These are phyloP conservation scores for Phytophthora rubi DNA, from an alignment of 352 stramenopile genomes.

Conservation along the genomic window DNA sequence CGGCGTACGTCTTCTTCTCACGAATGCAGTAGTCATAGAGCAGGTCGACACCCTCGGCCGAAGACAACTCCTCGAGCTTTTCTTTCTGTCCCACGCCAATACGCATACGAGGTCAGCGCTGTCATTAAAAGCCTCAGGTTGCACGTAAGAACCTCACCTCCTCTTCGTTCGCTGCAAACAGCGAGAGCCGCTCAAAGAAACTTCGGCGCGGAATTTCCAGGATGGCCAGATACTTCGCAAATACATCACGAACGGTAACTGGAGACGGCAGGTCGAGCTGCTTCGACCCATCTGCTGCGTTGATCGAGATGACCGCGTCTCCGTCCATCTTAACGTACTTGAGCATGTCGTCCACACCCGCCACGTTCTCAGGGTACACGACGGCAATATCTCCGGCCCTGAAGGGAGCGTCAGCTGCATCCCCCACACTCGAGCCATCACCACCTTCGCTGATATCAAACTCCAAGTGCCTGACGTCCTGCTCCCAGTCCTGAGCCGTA, in stretches of 20 bases:
- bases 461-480: conserved; percentile 85
- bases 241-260: conserved; percentile 67
- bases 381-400: conserved; percentile 73
- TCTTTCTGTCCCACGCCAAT: conserved; percentile 65
- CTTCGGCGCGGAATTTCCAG: conserved; percentile 82
- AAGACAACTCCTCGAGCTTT: conserved; percentile 91
- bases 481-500: conserved; percentile 74
- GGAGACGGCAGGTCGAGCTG: conserved; percentile 64
- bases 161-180: conserved; percentile 82
- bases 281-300: conserved; percentile 47
- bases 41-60: conserved; percentile 88
- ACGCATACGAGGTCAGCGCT: conserved; percentile 11
- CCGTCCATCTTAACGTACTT: conserved; percentile 51
- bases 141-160: conserved; percentile 53
- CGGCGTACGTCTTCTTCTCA: conserved; percentile 91
- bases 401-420: conserved; percentile 37
- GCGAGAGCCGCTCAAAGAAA: conserved; percentile 89
- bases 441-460: conserved; percentile 48
- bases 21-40: conserved; percentile 94
- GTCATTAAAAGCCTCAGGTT: neutral
- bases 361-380: conserved; percentile 82
- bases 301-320: conserved; percentile 56
- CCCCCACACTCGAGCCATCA: neutral
- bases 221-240: conserved; percentile 88
- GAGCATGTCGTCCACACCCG: conserved; percentile 73